A percentile compares a stretch with the other conserved stretches of the same genome.
Conservation (phyloP, 768 basidiomycete genomes). For the Lactarius vividus region DNA sequence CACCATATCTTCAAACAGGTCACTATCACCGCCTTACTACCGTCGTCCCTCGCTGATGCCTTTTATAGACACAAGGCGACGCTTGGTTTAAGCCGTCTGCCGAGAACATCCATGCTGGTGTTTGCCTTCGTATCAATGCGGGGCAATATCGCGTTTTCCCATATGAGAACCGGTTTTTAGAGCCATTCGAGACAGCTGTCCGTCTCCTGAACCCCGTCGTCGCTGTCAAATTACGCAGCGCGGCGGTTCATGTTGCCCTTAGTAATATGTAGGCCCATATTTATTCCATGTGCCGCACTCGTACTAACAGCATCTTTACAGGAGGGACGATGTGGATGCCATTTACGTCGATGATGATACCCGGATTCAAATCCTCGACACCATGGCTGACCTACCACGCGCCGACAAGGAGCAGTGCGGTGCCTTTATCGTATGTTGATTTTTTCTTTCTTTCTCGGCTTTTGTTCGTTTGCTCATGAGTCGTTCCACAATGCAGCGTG, state of each 20-base stretch:
- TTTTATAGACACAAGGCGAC: slow-evolving; percentile 68
- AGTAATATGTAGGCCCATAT: slow-evolving; percentile 54
- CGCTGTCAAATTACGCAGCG: slow-evolving; percentile 76
- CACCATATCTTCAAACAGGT: slow-evolving; percentile 80
- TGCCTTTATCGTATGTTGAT: slow-evolving; percentile 68
- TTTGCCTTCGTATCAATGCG: slow-evolving; percentile 69
- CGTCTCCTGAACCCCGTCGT: slow-evolving; percentile 76
- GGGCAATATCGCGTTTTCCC: slow-evolving; percentile 79
- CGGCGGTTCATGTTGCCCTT: slow-evolving; percentile 77
- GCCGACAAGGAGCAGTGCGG: slow-evolving; percentile 92
- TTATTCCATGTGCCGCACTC: neutral
- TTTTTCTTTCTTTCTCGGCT: neutral
- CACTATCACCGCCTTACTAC: slow-evolving; percentile 25
- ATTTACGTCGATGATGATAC: slow-evolving; percentile 78
- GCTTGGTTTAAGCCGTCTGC: slow-evolving; percentile 86
- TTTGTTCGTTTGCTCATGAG: slow-evolving; percentile 2
- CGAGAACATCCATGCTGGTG: slow-evolving; percentile 76
- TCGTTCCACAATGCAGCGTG: slow-evolving; percentile 47
- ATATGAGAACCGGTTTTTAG: slow-evolving; percentile 77
- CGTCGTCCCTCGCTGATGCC: slow-evolving; percentile 25
- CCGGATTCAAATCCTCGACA: slow-evolving; percentile 82
- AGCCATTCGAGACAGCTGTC: slow-evolving; percentile 80
- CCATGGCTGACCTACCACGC: slow-evolving; percentile 59
- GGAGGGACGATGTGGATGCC: slow-evolving; percentile 54
- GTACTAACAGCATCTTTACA: slow-evolving; percentile 31